These are phyloP conservation scores for Myriosclerotinia duriaeana DNA, from an alignment of 2,329 filamentous ascomycete genomes.

Conservation along the genomic window DNA sequence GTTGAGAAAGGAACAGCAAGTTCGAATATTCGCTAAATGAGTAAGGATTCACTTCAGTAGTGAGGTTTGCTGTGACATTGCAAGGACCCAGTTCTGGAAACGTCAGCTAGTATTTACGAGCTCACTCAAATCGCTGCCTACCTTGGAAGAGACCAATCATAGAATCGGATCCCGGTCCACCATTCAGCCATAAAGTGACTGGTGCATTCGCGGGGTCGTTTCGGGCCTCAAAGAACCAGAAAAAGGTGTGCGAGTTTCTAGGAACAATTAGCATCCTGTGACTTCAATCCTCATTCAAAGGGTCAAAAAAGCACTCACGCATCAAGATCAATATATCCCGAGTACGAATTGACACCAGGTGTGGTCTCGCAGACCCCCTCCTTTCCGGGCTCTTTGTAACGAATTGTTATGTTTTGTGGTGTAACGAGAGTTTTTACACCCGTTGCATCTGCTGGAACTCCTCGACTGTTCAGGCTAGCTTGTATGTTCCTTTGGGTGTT, in stretches of 20 bases:
- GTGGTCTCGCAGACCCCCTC: constrained; percentile 37
- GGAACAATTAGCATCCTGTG: constrained; percentile 13
- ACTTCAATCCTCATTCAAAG: background rate
- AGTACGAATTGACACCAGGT: constrained; percentile 37
- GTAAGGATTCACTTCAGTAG: constrained; percentile 51
- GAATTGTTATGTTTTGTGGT: constrained; percentile 44
- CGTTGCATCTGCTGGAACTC: constrained; percentile 44
- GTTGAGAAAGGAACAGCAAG: constrained; percentile 55
- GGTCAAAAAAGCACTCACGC: constrained; percentile 13
- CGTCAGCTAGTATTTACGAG: background rate
- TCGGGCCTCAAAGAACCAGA: constrained; percentile 54
- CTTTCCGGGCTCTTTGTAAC: constrained; percentile 48
- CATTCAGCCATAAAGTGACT: constrained; percentile 54
- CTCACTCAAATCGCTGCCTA: constrained; percentile 18
- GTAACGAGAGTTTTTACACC: constrained; percentile 44
- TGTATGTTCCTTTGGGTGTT: constrained; percentile 31
- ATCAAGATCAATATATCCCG: constrained; percentile 37
- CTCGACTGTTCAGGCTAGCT: constrained; percentile 36
- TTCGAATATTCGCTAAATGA: constrained; percentile 61
- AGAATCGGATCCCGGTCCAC: constrained; percentile 52
- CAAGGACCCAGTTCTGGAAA: constrained; percentile 44
- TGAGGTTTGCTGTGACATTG: constrained; percentile 40
- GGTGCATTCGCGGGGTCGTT: constrained; percentile 48
- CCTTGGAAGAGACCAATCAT: constrained; percentile 54
- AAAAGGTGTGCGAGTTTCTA: constrained; percentile 45